Percentiles rank a stretch among this genome's conserved stretches.
Evolutionary conservation across 2,329 filamentous ascomycete genomes (phyloP).

Genomic region (Calonectria crousiana): DNA sequence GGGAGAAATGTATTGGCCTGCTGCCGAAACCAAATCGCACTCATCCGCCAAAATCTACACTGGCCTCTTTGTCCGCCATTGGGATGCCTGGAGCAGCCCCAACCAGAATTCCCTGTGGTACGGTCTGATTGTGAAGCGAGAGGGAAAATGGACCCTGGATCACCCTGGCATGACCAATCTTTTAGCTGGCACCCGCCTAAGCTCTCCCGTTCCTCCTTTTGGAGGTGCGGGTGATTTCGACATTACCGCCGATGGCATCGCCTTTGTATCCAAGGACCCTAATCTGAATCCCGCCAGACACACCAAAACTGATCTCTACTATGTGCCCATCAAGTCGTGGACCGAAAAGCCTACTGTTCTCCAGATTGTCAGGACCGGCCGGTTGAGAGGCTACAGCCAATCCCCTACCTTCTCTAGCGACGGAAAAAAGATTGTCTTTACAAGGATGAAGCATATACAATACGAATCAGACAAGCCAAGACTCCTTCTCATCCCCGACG

Average conservation of each 20-base stretch:
- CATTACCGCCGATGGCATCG: constrained; percentile 72
- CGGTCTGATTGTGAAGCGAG: constrained; percentile 66
- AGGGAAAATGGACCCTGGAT: constrained; percentile 56
- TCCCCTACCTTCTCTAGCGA: constrained; percentile 80
- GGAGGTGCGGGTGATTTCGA: constrained; percentile 87
- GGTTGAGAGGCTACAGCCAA: constrained; percentile 73
- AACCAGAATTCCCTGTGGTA: constrained; percentile 82
- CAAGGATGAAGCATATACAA: constrained; percentile 80
- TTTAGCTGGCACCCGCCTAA: constrained; percentile 69
- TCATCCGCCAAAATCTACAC: constrained; percentile 80
- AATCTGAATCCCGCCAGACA: constrained; percentile 77
- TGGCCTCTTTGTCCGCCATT: constrained; percentile 83
- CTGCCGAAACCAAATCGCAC: constrained; percentile 68
- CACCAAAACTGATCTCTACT: constrained; percentile 87
- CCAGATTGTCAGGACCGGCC: constrained; percentile 65
- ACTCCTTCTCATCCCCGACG: constrained; percentile 73
- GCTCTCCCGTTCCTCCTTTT: constrained; percentile 81
- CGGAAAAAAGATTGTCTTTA: constrained; percentile 78
- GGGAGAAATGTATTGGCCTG: constrained; percentile 77
- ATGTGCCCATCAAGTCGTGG: constrained; percentile 74
- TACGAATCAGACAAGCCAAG: constrained; percentile 84
- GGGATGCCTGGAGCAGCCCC: constrained; percentile 80
- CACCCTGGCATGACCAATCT: constrained; percentile 70
- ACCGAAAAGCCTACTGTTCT: constrained; percentile 64
- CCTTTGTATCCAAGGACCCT: constrained; percentile 82